Base-by-base conservation (phyloP, 2,329 filamentous ascomycete genomes). In the Incumbomyces delicatus region DNA sequence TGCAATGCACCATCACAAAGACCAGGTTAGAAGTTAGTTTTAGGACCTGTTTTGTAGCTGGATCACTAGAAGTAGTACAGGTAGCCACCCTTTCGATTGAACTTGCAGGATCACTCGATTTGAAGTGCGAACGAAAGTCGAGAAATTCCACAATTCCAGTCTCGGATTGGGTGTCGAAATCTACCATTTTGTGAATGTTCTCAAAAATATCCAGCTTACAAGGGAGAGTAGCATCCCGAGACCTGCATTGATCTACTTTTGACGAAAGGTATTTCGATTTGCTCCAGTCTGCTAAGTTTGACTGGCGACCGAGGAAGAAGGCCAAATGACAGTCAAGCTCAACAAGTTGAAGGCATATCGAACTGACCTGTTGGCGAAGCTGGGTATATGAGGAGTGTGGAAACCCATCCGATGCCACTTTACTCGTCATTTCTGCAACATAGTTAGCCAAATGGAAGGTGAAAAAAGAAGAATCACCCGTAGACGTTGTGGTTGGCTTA, bases 291-390 rank as follows among this genome's bases (percentile, higher is more conserved):
- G 33, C 22, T 18, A 38, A 20, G 3, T 14, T 20, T 18, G 42
- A 20, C 14, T 45, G 42, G 20, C 34, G 22, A 27, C 42, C 42
- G n/a, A 45, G 42, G 13, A 45, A 45, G 20, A 45, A 38, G 27
- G 32, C n/a, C 13, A 45, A 18, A 12, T 17, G 36, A 17, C 31
- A 37, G 22, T 45, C 42, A 3, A 38, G 18, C 20, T 45, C 42
- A 5, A 37, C 6, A 8, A 45, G 29, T 13, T 14, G 13, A 30
- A 18, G 8, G 30, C 22, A 38, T 17, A 31, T 37, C 12, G 22
- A 38, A 11, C 5, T 38, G 18, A 37, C 22, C 38, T 36, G 14
- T n/a, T 45, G 13, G 18, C 11, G 27, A 14, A 37, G 13, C n/a
- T 29, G 27, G 13, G n/a, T 17, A 38, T 45, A 6, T 8, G 17